Conservation (phyloP, 2,329 filamentous ascomycete genomes). For the Coleophoma crateriformis region DNA sequence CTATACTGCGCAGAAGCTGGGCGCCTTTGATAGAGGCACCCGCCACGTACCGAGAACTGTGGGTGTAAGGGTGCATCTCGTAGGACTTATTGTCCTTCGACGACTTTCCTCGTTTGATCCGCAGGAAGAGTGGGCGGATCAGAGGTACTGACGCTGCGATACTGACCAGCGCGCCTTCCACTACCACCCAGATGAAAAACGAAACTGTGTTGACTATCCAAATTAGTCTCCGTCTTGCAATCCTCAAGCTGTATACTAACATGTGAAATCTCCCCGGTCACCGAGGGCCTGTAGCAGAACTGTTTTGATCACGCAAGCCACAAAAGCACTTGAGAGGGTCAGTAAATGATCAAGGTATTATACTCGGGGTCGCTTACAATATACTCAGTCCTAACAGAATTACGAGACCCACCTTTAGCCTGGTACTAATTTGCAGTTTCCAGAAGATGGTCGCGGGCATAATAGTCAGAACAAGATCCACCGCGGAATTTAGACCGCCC, state of each 20-base stretch:
- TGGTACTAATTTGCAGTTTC: slow-evolving; percentile 5
- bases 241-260: background rate
- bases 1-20: too few species aligned
- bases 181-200: slow-evolving; percentile 7
- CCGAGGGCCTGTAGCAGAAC: slow-evolving; percentile 4
- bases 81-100: background rate
- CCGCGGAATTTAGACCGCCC: slow-evolving; percentile 3
- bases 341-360: background rate
- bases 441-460: slow-evolving; percentile 6
- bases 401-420: slow-evolving; percentile 5
- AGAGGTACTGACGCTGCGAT: slow-evolving; percentile 7
- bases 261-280: slow-evolving; percentile 7
- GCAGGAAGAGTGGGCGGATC: slow-evolving; percentile 5
- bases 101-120: too few species aligned
- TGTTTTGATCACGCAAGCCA: slow-evolving; percentile 8
- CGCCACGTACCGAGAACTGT: too few species aligned
- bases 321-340: slow-evolving; percentile 3
- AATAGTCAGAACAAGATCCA: slow-evolving; percentile 8
- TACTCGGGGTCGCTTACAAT: slow-evolving; percentile 1
- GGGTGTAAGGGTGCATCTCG: background rate
- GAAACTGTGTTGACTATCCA: slow-evolving; percentile 3
- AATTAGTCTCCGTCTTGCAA: background rate
- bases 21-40: too few species aligned
- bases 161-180: slow-evolving; percentile 5
- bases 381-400: slow-evolving; percentile 6